Conservation (phyloP, 257 asterid species). For the Solanum chmielewskii region DNA sequence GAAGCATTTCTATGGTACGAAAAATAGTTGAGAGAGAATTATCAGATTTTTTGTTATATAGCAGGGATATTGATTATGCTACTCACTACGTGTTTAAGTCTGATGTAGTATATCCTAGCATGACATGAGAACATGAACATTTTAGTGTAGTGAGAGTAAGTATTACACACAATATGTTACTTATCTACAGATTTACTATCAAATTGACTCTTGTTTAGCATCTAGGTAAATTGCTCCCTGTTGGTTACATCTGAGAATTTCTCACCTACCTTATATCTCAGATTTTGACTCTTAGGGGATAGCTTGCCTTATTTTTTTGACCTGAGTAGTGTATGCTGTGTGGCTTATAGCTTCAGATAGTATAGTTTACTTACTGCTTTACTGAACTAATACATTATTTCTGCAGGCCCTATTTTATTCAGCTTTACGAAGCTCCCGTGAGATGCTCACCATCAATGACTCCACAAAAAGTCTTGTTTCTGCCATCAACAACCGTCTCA, state of each 20-base stretch:
- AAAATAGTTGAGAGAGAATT: not conserved
- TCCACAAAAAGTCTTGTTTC: conserved; percentile 45
- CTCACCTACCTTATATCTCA: not conserved
- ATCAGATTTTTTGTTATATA: not conserved
- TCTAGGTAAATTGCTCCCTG: not conserved
- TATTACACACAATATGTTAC: not conserved
- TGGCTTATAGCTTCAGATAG: not conserved
- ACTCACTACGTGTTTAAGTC: not conserved
- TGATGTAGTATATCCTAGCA: not conserved
- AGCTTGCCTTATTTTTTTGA: not conserved
- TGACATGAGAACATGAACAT: not conserved
- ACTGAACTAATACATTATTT: not conserved
- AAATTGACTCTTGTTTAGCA: not conserved
- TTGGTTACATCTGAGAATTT: not conserved
- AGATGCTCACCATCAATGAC: conserved; percentile 55
- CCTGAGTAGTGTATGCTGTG: not conserved
- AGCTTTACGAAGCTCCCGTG: conserved; percentile 64
- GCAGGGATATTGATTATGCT: not conserved
- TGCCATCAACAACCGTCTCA: conserved; percentile 56
- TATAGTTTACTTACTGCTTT: not conserved
- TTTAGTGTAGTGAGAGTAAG: not conserved
- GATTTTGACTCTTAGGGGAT: not conserved
- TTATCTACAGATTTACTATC: not conserved
- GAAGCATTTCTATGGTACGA: not conserved
- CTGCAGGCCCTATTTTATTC: conserved; percentile 61